Evolutionary conservation across 2,329 filamentous ascomycete species (phyloP), one percentile per base, ranked within the genome.

Genomic region (Phyllosticta citrichinensis): DNA sequence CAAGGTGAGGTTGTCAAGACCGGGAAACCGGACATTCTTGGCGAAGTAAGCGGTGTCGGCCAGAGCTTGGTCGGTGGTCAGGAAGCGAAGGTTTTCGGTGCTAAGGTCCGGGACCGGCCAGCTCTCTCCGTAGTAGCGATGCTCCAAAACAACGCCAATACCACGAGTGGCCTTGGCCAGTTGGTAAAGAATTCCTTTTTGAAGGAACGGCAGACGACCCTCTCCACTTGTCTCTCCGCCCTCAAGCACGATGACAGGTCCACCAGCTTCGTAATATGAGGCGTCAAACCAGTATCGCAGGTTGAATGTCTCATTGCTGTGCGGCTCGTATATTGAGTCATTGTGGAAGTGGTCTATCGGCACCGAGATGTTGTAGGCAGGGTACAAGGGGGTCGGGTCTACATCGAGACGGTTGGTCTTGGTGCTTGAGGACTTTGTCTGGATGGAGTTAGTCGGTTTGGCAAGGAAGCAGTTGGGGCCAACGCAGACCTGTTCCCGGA

Each of bases 271-370:
- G 75, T 95, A 95, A 75, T 88, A 81, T 53, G 81, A 81, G 0
- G 86, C 83, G 68, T 95, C 90, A 66, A 93, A 91, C 87, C 87
- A 95, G 76, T 94, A 96, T 11, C 89, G 83, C 55, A 93, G 76
- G 22, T 83, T 74, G 72, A 91, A 96, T 1, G 75, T 81, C 25
- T 73, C 86, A 65, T 87, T 77, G 9, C 81, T 83, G 72, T 95
- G 90, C 40, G 91, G 89, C 71, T 87, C 88, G 69, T 95, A 95
- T 56, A 79, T 77, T 2, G 84, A 82, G 60, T 91, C 87, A 68
- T 93, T 90, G 74, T 88, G 88, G 75, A 94, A 95, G 70, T 94
- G 89, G 72, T 96, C 90, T 35, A 95, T 78, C 0, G 82, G 83
- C 1, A 82, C 79, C 0, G 79, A 79, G 62, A 85, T 69, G 64